Percentiles rank a stretch among this genome's conserved stretches.
Evolutionary conservation across 2,329 filamentous ascomycete genomes (phyloP).

Genomic region (Zalaria sp.): DNA sequence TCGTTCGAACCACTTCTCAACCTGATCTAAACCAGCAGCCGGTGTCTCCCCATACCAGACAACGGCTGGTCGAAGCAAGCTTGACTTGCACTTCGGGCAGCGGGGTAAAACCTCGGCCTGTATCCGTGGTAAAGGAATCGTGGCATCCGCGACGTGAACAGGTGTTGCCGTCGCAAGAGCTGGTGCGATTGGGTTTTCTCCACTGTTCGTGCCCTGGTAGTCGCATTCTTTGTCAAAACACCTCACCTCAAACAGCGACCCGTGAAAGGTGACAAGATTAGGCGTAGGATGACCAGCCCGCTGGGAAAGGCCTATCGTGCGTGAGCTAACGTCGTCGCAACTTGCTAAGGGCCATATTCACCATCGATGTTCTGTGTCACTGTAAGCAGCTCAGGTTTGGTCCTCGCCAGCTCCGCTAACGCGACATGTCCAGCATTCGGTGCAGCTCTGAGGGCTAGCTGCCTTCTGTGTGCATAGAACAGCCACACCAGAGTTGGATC

Average conservation of each 20-base stretch:
- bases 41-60: conserved; percentile 1
- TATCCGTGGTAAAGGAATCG: background rate
- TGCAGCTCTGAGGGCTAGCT: background rate
- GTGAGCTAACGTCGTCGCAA: background rate
- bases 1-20: background rate
- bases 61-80: background rate
- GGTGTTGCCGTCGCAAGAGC: background rate
- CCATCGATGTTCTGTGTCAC: background rate
- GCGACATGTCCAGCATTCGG: conserved; percentile 1
- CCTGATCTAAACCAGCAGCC: background rate
- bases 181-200: background rate
- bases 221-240: background rate
- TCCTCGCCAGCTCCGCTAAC: background rate
- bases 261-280: background rate
- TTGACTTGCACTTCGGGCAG: background rate
- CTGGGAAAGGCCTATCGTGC: background rate
- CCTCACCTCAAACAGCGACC: background rate
- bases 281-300: background rate
- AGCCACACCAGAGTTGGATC: background rate
- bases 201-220: background rate
- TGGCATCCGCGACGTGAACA: background rate
- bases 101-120: background rate
- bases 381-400: background rate
- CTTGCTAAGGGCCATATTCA: background rate
- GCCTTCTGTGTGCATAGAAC: background rate